Evolutionary conservation across 139 green algal species (phyloP), one percentile per base, ranked within the genome.

Genomic region (Limnomonas spitsbergensis): DNA sequence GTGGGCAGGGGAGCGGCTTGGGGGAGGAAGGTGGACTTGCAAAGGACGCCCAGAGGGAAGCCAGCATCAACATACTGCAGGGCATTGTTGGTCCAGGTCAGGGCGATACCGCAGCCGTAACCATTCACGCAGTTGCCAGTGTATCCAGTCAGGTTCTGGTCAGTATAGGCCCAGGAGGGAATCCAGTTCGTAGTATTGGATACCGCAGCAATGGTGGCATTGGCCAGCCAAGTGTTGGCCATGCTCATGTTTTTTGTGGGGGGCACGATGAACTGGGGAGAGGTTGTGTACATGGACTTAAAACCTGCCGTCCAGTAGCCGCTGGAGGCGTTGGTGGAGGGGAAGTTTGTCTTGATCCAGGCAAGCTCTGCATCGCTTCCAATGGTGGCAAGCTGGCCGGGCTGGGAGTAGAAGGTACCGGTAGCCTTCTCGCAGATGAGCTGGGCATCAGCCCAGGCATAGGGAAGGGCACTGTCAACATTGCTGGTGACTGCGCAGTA

Each of bases 1-100:
- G 47, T 61, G 47, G 47, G 47, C 47, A 61, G 47, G 47, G 47
- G 47, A 61, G 47, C 14, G 47, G 47, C 47, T 29, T 14, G 47
- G 14, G 47, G 47, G 47, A 61, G 47, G 14, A 61, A 61, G 47
- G 14, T 29, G 20, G 47, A 14, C 47, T 61, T 61, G 47, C 47
- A 61, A 61, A 61, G 47, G 14, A 61, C 47, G 20, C 47, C 47
- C 20, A 61, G 47, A 20, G 47, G 47, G 47, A 61, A 61, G 14
- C 47, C 47, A 61, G 47, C 47, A 61, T 61, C 47, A 61, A 61
- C 47, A 61, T 61, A 61, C 47, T 61, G 47, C 47, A 61, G 47
- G 47, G 14, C 47, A 14, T 61, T 14, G 47, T 14, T 20, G 14
- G 47, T 61, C 14, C 20, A 61, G 14, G 47, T 61, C 14, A 61